Percentiles rank a stretch among this genome's conserved stretches.
phyloP scores from a whole-genome alignment of 768 basidiomycete species.

The Leccinum incarnatum region DNA sequence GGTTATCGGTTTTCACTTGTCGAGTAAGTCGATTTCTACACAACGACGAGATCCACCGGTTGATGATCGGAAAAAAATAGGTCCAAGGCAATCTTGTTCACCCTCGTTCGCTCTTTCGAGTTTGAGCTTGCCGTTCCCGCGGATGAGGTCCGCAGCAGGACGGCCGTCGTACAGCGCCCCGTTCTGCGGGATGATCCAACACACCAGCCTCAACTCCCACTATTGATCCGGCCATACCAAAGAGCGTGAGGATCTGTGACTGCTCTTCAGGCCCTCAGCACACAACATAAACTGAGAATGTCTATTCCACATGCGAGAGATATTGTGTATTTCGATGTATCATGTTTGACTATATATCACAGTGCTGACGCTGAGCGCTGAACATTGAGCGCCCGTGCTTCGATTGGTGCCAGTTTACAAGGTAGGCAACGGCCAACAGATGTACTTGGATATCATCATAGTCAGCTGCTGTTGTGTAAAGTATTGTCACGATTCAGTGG shows the following conservation, averaged over 20 bases:
- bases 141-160: constrained; percentile 39
- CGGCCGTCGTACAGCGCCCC: constrained; percentile 42
- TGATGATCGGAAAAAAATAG: background rate
- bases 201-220: constrained; percentile 43
- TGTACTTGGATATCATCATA: too few relatives aligned
- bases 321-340: too few relatives aligned
- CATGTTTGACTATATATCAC: too few relatives aligned
- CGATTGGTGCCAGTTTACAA: too few relatives aligned
- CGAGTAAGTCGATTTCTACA: constrained; percentile 40
- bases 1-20: constrained; percentile 63
- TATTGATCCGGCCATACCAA: constrained; percentile 22
- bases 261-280: background rate
- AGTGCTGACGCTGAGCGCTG: too few relatives aligned
- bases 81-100: background rate
- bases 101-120: constrained; percentile 47
- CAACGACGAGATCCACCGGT: background rate
- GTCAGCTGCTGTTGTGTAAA: too few relatives aligned
- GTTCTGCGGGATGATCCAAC: constrained; percentile 39
- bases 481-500: too few relatives aligned
- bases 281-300: background rate
- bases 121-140: constrained; percentile 52
- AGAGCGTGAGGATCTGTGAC: background rate
- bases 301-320: background rate
- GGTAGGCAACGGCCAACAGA: too few relatives aligned
- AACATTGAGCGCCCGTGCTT: too few relatives aligned